Conservation (phyloP, 768 basidiomycete genomes). For the Heimioporus sp. region DNA sequence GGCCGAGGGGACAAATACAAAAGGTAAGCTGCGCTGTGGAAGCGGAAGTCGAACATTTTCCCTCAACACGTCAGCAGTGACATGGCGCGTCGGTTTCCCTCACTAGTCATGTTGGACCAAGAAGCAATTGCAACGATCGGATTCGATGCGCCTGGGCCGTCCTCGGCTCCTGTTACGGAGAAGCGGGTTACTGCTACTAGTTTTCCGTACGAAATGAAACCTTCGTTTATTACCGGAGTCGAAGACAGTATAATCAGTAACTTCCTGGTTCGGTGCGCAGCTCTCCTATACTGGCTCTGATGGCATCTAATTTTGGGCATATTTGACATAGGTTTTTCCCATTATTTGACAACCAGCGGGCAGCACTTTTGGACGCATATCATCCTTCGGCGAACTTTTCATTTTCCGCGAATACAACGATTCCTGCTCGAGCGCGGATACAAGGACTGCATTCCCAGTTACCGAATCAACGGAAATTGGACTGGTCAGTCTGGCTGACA, state of each 20-base stretch:
- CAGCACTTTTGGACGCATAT: slow-evolving; percentile 68
- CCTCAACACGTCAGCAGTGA: slow-evolving; percentile 49
- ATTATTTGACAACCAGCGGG: slow-evolving; percentile 75
- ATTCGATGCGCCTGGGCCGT: slow-evolving; percentile 68
- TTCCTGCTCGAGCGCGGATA: slow-evolving; percentile 75
- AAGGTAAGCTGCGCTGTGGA: slow-evolving; percentile 44
- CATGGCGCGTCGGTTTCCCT: slow-evolving; percentile 74
- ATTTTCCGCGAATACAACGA: slow-evolving; percentile 78
- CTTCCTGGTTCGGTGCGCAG: slow-evolving; percentile 73
- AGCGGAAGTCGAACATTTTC: not conserved
- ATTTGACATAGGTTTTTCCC: slow-evolving; percentile 68
- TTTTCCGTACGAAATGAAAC: slow-evolving; percentile 75
- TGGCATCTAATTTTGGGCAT: slow-evolving; percentile 11
- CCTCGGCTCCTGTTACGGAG: slow-evolving; percentile 37
- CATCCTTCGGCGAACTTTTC: slow-evolving; percentile 89
- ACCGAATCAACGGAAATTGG: slow-evolving; percentile 81
- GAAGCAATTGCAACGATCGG: slow-evolving; percentile 73
- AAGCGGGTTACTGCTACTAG: slow-evolving; percentile 58
- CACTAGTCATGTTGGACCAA: slow-evolving; percentile 81
- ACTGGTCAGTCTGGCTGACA: slow-evolving; percentile 71
- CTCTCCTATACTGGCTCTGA: not conserved
- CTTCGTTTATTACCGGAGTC: slow-evolving; percentile 74
- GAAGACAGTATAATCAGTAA: slow-evolving; percentile 64
- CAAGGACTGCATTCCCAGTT: slow-evolving; percentile 65
- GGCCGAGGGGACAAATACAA: slow-evolving; percentile 64